phyloP scores from a whole-genome alignment of 805 yeast species.

The Candida andamanensis region DNA sequence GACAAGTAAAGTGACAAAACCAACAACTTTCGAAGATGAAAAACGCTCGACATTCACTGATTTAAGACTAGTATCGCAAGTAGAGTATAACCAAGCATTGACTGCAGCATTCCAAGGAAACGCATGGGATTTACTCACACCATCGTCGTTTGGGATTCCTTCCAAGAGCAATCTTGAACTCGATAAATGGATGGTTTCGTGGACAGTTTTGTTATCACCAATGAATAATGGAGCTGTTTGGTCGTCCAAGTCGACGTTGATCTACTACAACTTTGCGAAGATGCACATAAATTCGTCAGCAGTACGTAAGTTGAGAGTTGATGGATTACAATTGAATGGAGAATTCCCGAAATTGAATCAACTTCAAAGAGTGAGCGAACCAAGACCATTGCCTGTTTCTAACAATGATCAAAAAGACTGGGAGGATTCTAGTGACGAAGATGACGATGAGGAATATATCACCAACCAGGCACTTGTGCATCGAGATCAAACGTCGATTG shows the following conservation, averaged over 20 bases:
- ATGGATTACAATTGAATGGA: constrained; percentile 19
- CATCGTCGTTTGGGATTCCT: constrained; percentile 61
- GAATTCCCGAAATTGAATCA: constrained; percentile 32
- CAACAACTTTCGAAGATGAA: not conserved
- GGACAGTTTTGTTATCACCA: constrained; percentile 67
- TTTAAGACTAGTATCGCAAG: constrained; percentile 60
- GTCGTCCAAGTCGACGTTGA: constrained; percentile 65
- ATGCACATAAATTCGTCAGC: constrained; percentile 61
- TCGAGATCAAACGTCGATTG: constrained; percentile 30
- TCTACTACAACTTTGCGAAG: constrained; percentile 69
- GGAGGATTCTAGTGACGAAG: constrained; percentile 13
- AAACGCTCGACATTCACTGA: constrained; percentile 31
- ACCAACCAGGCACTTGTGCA: constrained; percentile 27
- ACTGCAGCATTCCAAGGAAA: constrained; percentile 51
- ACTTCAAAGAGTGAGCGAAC: constrained; percentile 1
- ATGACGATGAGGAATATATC: constrained; percentile 27
- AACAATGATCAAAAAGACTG: constrained; percentile 6
- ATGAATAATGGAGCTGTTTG: constrained; percentile 51
- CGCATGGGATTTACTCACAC: constrained; percentile 58
- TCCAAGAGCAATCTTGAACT: constrained; percentile 61
- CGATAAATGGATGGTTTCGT: constrained; percentile 76
- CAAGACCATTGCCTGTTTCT: constrained; percentile 1
- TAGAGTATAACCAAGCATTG: constrained; percentile 62
- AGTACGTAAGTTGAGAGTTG: constrained; percentile 36
- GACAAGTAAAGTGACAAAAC: not conserved